Evolutionary conservation across 164 flowering plant species (phyloP), one percentile per base, ranked within the genome.

Genomic region (Annona cherimola): DNA sequence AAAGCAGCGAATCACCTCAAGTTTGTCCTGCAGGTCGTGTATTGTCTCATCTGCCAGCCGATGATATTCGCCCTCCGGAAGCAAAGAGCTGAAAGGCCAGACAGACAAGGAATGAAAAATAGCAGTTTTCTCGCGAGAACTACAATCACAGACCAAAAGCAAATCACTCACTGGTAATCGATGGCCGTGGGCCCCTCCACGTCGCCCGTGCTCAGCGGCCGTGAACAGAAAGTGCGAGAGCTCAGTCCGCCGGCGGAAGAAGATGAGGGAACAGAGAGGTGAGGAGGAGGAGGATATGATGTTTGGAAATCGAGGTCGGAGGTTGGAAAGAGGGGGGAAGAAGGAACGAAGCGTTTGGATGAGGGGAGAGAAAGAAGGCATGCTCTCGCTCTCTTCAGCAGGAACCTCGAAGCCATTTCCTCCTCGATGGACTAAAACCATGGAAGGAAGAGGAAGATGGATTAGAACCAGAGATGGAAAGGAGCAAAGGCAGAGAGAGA

Each of bases 21-120:
- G 63, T 80, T 85, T 94, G 84, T 92, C 97, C 66, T 82, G 90
- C 70, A 94, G 82, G 59, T 86, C 83, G 68, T 87, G 82, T 60
- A 94, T 86, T 4, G 97, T 91, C 60, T 88, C 82, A 84, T 94
- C 89, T 35, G 97, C 94, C 66, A 88, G 75, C 70, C 62, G 78
- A 70, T 94, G 95, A 74, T 82, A 94, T 42, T 92, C 94, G 71
- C 86, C 94, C 84, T 94, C 97, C 86, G 80, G 84, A 74, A 94
- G 74, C 45, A 89, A 46, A 72, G 95, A 86, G 71, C 97, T 92
- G 85, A 63, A 70, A 42, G 35, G 71, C 8, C 43, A 60, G 18
- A 39, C 5, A 67, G 5, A 42, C 8, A 59, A 8, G 3, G n/a
- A 2, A 42, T 14, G 6, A 19, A 41, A 42, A n/a, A 69, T 19